phyloP scores from a whole-genome alignment of 148 eudicot genomes.

The Rhododendron williamsianum region DNA sequence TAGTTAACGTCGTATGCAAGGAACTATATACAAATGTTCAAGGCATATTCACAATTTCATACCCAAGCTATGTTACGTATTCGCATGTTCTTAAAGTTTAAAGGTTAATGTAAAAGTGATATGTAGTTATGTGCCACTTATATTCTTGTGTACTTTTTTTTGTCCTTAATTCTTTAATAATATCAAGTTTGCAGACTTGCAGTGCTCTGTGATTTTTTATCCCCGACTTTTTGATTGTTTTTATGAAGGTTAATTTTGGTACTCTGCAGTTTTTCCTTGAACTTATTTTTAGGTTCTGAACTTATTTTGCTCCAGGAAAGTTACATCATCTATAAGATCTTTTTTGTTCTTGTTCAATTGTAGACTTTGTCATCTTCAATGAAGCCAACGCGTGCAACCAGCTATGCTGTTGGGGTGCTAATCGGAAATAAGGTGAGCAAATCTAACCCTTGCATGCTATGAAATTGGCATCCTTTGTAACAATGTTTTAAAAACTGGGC shows the following conservation, averaged over 20 bases:
- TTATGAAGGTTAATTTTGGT: background rate
- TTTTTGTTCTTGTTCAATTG: background rate
- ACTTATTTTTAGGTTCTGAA: background rate
- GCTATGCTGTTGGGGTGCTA: slow-evolving; percentile 71
- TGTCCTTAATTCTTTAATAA: background rate
- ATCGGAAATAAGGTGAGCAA: slow-evolving; percentile 52
- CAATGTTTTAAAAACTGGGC: too few relatives aligned
- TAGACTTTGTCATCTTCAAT: slow-evolving; percentile 59
- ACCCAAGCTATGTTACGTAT: background rate
- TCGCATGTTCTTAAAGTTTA: background rate
- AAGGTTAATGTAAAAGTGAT: background rate
- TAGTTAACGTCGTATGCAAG: background rate
- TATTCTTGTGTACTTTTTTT: background rate
- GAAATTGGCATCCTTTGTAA: background rate
- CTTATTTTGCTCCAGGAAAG: background rate
- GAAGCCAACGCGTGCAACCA: slow-evolving; percentile 33
- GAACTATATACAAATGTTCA: background rate
- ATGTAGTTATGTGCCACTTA: background rate
- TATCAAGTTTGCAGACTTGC: background rate
- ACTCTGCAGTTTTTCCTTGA: background rate
- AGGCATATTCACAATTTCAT: background rate
- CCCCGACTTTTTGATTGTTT: background rate
- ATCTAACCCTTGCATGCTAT: background rate
- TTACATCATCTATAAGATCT: background rate
- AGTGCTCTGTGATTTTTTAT: background rate